Evolutionary conservation across 352 stramenopile species (phyloP).

Genomic region (Globisporangium abappressorium): DNA sequence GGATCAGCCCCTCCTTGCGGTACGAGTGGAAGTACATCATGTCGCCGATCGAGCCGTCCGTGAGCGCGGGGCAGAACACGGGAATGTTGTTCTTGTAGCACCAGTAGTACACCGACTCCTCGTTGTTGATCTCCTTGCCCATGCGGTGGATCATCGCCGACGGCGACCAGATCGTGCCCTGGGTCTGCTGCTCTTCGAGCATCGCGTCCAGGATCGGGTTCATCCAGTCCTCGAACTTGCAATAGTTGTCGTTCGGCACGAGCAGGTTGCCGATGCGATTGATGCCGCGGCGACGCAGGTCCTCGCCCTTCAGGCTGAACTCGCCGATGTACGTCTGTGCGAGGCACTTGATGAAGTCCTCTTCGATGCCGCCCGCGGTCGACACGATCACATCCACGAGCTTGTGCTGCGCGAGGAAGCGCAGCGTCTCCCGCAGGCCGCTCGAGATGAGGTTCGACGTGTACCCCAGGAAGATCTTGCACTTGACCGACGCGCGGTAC

Average conservation of each 20-base stretch:
- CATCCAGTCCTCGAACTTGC: slow-evolving; percentile 97
- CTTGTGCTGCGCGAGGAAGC: slow-evolving; percentile 97
- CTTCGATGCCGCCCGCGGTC: slow-evolving; percentile 90
- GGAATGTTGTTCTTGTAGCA: slow-evolving; percentile 99
- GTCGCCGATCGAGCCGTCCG: slow-evolving; percentile 98
- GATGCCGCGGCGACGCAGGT: slow-evolving; percentile 94
- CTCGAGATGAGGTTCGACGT: slow-evolving; percentile 99
- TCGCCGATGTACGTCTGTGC: slow-evolving; percentile 98
- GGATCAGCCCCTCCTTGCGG: slow-evolving; percentile 95
- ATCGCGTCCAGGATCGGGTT: slow-evolving; percentile 97
- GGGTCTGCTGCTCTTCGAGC: slow-evolving; percentile 96
- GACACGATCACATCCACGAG: slow-evolving; percentile 98
- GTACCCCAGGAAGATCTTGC: slow-evolving; percentile 99
- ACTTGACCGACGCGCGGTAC: slow-evolving; percentile 87
- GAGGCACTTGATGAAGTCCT: slow-evolving; percentile 99
- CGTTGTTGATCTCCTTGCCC: slow-evolving; percentile 98
- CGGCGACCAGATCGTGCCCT: slow-evolving; percentile 93
- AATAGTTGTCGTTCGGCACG: slow-evolving; percentile 99
- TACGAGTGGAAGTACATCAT: slow-evolving; percentile 99
- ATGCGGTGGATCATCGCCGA: slow-evolving; percentile 96
- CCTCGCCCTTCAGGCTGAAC: slow-evolving; percentile 93
- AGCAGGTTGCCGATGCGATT: slow-evolving; percentile 99
- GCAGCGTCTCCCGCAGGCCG: slow-evolving; percentile 96
- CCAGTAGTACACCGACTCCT: slow-evolving; percentile 99
- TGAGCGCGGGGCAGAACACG: slow-evolving; percentile 99